Conservation (phyloP, 371 early-diverging fungal species). For the Mucor velutinosus region DNA sequence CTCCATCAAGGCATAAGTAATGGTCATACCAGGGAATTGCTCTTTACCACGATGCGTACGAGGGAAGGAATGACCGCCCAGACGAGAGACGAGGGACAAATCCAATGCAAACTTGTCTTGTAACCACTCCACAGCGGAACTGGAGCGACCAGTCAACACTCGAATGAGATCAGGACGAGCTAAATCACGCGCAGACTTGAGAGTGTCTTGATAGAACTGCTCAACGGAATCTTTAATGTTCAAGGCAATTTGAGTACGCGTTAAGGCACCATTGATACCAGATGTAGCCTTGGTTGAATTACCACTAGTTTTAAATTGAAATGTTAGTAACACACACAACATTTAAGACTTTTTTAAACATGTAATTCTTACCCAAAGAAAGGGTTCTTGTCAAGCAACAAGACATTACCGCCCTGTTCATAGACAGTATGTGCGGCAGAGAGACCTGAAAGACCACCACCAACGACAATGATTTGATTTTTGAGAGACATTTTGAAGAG, state of each 20-base stretch:
- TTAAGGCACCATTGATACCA: constrained; percentile 94
- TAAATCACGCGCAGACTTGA: constrained; percentile 86
- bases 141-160: constrained; percentile 84
- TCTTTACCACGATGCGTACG: constrained; percentile 96
- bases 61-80: constrained; percentile 88
- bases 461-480: constrained; percentile 85
- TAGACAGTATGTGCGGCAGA: constrained; percentile 86
- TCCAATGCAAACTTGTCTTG: constrained; percentile 88
- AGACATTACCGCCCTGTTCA: constrained; percentile 86
- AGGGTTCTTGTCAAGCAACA: constrained; percentile 87
- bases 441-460: constrained; percentile 91
- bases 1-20: constrained; percentile 93
- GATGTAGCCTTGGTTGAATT: constrained; percentile 97
- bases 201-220: constrained; percentile 87
- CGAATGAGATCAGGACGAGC: constrained; percentile 84
- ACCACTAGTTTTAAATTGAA: constrained; percentile 53
- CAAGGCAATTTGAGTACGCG: constrained; percentile 72
- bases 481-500: constrained; percentile 29
- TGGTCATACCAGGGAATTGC: constrained; percentile 95
- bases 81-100: constrained; percentile 84
- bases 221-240: constrained; percentile 84
- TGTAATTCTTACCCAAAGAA: constrained; percentile 70
- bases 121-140: constrained; percentile 93
- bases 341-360: background rate
- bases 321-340: background rate